Conservation (phyloP, 768 basidiomycete genomes). For the Nidularia pulvinata region DNA sequence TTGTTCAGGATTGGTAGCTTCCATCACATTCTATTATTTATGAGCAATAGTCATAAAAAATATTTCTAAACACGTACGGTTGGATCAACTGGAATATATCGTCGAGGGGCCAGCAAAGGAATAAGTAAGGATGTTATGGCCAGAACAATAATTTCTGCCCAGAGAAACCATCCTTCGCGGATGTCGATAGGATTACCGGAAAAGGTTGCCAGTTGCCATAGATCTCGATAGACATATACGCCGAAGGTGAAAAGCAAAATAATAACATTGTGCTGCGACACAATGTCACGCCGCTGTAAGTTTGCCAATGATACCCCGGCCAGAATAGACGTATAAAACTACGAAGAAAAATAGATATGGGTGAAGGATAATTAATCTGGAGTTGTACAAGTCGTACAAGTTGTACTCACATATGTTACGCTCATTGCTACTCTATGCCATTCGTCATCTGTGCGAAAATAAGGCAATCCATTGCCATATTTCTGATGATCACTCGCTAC, state of each 20-base stretch:
- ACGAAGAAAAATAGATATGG: background rate
- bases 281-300: slow-evolving; percentile 20
- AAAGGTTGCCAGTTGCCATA: slow-evolving; percentile 59
- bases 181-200: slow-evolving; percentile 40
- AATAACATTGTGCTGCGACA: slow-evolving; percentile 4
- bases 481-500: background rate
- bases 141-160: slow-evolving; percentile 46
- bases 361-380: background rate
- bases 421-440: background rate
- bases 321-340: slow-evolving; percentile 41
- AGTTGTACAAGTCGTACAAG: background rate
- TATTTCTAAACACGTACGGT: slow-evolving; percentile 23
- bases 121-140: slow-evolving; percentile 39
- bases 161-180: slow-evolving; percentile 41
- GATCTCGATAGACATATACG: slow-evolving; percentile 52
- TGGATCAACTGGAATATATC: slow-evolving; percentile 52
- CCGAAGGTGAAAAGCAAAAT: slow-evolving; percentile 26
- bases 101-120: slow-evolving; percentile 51
- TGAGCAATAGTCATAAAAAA: background rate
- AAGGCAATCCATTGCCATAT: background rate
- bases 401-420: background rate
- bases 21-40: background rate
- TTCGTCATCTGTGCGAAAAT: background rate
- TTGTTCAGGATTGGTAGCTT: background rate
- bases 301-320: slow-evolving; percentile 31